Base-by-base conservation (phyloP, 1,139 yeast genomes). In the Lodderomyces orthopsilosis region DNA sequence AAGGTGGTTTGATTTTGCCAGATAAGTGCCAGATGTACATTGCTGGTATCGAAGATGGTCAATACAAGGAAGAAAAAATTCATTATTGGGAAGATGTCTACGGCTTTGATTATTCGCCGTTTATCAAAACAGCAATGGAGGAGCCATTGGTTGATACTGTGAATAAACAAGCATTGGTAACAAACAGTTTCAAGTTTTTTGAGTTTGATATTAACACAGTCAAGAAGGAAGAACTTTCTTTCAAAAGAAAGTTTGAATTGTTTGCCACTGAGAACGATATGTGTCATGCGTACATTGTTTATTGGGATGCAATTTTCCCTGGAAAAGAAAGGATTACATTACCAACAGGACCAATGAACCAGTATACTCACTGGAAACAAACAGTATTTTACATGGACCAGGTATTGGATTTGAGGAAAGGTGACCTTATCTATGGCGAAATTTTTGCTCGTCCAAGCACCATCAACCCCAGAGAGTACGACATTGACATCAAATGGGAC, bases 121-220 rank as follows among this genome's bases (percentile, higher is more conserved):
- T 79, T 58, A 75, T 75, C 45, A 79, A 83, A 43, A 68, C 85
- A 46, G 95, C 96, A 42, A 85, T 89, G 85, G 79, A 82, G 44
- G 98, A 94, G 65, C 98, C 98, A 24, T 76, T 93, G 55, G 98
- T 93, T 40, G 98, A 93, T 61, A 85, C 85, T 19, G 98, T 94
- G 47, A 91, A 93, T 52, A 79, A 85, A 62, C 74, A 76, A 49
- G 70, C 90, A n/a, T 71, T 79, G 51, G 85, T 91, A 46, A 88
- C 97, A 37, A 77, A 84, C 30, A 78, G 88, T 35, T 72, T 75
- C 52, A 75, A 84, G 57, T 70, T 94, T 53, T 79, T 86, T 53
- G 91, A 85, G 53, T 82, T 93, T 55, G 98, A 93, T 66, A 79
- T 94, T 54, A 89, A 90, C 67, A 91, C 95, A 1, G 94, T 91